Percentiles rank a stretch among this genome's conserved stretches.
These are phyloP conservation scores for Citrullus mucosospermus DNA, from an alignment of 306 rosid genomes.

Conservation along the genomic window DNA sequence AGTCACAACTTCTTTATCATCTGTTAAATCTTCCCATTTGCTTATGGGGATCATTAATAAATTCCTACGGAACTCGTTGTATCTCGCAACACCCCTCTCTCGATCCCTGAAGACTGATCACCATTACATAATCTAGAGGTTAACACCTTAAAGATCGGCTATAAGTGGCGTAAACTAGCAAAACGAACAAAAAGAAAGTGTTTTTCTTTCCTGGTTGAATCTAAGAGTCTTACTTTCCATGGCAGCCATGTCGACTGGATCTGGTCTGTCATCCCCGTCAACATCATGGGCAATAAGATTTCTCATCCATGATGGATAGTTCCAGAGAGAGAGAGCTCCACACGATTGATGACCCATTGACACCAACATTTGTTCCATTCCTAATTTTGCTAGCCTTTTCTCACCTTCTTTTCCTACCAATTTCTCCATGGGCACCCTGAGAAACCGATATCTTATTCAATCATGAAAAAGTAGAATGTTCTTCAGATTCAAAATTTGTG, in stretches of 20 bases:
- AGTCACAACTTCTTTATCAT: constrained; percentile 32
- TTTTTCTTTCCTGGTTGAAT: neutral
- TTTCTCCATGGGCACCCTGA: constrained; percentile 52
- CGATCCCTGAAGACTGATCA: constrained; percentile 54
- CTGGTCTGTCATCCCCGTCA: constrained; percentile 60
- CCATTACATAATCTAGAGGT: neutral
- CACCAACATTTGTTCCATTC: constrained; percentile 46
- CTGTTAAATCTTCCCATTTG: constrained; percentile 64
- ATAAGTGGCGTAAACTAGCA: neutral
- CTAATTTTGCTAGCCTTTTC: constrained; percentile 36
- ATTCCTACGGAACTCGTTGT: constrained; percentile 57
- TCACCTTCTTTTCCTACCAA: constrained; percentile 57
- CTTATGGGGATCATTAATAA: constrained; percentile 50
- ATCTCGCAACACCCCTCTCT: constrained; percentile 65
- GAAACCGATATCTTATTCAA: neutral
- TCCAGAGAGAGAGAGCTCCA: constrained; percentile 55
- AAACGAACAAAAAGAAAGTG: neutral
- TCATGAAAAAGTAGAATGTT: neutral
- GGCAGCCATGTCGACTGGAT: constrained; percentile 58
- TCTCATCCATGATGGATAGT: constrained; percentile 65
- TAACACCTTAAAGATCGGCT: neutral
- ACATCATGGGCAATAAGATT: constrained; percentile 50
- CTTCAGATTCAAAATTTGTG: neutral
- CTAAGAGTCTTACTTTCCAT: constrained; percentile 37
- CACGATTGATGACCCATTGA: constrained; percentile 69